These are phyloP conservation scores for Salvia hispanica DNA, from an alignment of 257 asterid species.

Conservation along the genomic window DNA sequence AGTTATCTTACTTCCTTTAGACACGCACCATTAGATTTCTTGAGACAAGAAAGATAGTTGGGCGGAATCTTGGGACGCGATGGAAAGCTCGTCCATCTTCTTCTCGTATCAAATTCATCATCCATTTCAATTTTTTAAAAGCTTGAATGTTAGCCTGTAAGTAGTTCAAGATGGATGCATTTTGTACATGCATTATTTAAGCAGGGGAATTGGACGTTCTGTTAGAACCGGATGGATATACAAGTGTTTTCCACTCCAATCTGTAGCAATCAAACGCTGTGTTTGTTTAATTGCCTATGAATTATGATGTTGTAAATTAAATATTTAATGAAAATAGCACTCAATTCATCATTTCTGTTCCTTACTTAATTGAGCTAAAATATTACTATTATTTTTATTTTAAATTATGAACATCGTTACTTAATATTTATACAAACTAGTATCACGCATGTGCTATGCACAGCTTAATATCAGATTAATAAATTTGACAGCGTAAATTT, in stretches of 20 bases:
- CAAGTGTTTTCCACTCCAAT: conserved; percentile 14
- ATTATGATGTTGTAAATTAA: conserved; percentile 33
- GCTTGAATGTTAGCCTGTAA: conserved; percentile 25
- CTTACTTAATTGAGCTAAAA: no score
- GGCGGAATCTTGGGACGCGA: background rate
- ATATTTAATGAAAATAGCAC: conserved; percentile 25
- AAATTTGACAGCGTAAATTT: no score
- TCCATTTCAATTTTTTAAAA: conserved; percentile 20
- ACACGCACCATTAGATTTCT: background rate
- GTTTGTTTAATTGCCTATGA: conserved; percentile 26
- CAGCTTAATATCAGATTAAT: no score
- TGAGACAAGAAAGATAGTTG: background rate
- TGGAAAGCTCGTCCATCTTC: background rate
- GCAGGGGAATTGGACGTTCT: conserved; percentile 30
- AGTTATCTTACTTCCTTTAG: conserved; percentile 83
- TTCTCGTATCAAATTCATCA: conserved; percentile 7
- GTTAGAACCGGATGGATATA: conserved; percentile 24
- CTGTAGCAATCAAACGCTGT: conserved; percentile 23
- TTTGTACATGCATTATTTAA: conserved; percentile 29
- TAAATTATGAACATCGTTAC: no score
- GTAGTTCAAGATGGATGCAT: conserved; percentile 34
- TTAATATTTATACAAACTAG: no score
- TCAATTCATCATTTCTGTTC: conserved; percentile 2
- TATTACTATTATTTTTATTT: no score
- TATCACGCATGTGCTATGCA: no score